A percentile compares a stretch with the other conserved stretches of the same genome.
Conservation (phyloP, 2,329 filamentous ascomycete species). For the Apiospora koreana region DNA sequence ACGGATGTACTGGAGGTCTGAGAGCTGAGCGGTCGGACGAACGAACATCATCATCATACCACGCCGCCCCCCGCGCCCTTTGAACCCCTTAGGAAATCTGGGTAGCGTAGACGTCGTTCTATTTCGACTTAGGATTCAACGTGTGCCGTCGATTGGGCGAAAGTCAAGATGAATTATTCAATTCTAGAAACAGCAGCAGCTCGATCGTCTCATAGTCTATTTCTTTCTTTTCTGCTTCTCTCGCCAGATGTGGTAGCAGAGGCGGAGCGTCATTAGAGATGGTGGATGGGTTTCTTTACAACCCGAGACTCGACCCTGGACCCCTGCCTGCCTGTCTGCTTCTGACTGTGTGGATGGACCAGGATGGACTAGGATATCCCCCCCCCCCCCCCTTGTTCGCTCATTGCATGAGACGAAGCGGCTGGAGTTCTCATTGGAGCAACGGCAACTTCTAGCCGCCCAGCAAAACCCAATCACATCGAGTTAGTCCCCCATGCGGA, state of each 20-base stretch:
- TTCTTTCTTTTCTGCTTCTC: neutral
- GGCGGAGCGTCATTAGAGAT: neutral
- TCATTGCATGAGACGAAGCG: conserved; percentile 10
- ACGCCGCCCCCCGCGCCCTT: neutral
- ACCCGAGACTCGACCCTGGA: neutral
- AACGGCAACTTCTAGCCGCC: conserved; percentile 31
- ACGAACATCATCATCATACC: too few species aligned
- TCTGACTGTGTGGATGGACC: neutral
- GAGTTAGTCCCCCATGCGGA: neutral
- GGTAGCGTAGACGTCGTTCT: neutral
- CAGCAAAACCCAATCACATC: conserved; percentile 29
- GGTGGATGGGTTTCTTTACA: neutral
- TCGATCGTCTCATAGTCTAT: neutral
- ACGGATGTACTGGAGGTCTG: neutral
- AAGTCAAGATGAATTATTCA: neutral
- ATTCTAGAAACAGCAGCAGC: neutral
- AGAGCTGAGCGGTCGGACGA: neutral
- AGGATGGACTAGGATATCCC: neutral
- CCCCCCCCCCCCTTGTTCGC: too few species aligned
- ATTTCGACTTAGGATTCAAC: neutral
- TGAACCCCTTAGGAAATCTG: too few species aligned
- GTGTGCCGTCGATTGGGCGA: neutral
- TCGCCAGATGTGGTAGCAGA: neutral
- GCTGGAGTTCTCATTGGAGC: conserved; percentile 26
- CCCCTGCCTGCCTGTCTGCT: neutral